These are phyloP conservation scores for Musa itinerans DNA, from an alignment of 176 grass and related monocot species.

Conservation along the genomic window DNA sequence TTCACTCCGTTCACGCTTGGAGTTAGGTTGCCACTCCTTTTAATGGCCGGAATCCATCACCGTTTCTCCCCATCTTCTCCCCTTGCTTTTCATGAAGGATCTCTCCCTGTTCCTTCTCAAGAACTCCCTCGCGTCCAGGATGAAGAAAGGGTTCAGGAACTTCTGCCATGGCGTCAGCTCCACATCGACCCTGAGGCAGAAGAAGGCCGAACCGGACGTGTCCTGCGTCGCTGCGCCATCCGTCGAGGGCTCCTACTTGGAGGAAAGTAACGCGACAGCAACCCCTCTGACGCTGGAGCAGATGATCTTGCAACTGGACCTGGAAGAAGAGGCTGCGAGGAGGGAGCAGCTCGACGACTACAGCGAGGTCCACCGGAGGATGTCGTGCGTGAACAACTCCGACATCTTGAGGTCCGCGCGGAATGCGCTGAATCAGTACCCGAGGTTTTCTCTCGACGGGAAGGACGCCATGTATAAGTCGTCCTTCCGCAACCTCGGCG, in stretches of 20 bases:
- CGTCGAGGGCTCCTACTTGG: conserved; percentile 39
- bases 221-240: conserved; percentile 35
- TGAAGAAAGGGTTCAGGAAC: conserved; percentile 46
- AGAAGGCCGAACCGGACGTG: conserved; percentile 17
- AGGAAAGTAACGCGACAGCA: conserved; percentile 27
- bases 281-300: conserved; percentile 53
- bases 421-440: conserved; percentile 75
- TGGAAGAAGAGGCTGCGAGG: conserved; percentile 61
- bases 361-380: conserved; percentile 32
- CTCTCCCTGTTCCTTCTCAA: conserved; percentile 35
- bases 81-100: conserved; percentile 24
- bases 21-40: conserved; percentile 21
- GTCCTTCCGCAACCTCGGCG: conserved; percentile 46
- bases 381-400: conserved; percentile 75
- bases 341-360: conserved; percentile 27
- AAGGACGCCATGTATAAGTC: conserved; percentile 85
- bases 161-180: conserved; percentile 51
- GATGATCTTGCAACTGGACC: conserved; percentile 92
- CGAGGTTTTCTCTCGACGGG: conserved; percentile 87
- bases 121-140: conserved; percentile 25
- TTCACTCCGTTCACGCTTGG: conserved; percentile 49
- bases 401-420: conserved; percentile 70
- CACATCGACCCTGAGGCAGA: conserved; percentile 48
- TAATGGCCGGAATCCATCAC: conserved; percentile 5
- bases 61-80: not conserved